A percentile compares a stretch with the other conserved stretches of the same genome.
phyloP scores from a whole-genome alignment of 768 basidiomycete species.

The Auricularia sp. region DNA sequence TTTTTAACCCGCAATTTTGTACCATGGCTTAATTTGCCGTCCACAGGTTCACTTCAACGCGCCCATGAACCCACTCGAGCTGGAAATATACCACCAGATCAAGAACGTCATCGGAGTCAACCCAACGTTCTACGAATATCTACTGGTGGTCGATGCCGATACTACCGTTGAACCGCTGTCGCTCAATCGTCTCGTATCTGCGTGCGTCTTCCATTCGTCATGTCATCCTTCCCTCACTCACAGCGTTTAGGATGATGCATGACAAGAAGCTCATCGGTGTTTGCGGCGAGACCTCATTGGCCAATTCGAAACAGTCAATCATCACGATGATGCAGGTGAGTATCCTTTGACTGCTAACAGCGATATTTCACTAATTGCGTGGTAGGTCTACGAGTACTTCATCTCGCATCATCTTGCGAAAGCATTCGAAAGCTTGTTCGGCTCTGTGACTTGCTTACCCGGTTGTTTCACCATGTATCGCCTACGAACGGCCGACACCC shows the following conservation, averaged over 20 bases:
- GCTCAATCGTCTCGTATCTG: constrained; percentile 83
- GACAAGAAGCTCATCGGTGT: constrained; percentile 90
- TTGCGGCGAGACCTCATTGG: constrained; percentile 88
- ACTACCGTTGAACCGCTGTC: constrained; percentile 85
- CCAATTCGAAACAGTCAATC: constrained; percentile 90
- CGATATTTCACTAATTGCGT: neutral
- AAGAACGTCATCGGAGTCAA: constrained; percentile 99
- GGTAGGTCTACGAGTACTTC: constrained; percentile 93
- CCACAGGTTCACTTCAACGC: constrained; percentile 87
- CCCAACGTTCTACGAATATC: constrained; percentile 94
- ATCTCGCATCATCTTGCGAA: constrained; percentile 99
- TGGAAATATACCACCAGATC: constrained; percentile 99
- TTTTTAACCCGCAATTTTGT: neutral
- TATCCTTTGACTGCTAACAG: neutral
- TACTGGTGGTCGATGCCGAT: constrained; percentile 91
- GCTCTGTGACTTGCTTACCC: constrained; percentile 95
- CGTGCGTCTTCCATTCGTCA: constrained; percentile 42
- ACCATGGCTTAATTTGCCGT: constrained; percentile 2
- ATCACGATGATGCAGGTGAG: constrained; percentile 93
- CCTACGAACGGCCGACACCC: constrained; percentile 85
- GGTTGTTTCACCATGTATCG: constrained; percentile 99
- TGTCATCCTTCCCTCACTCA: neutral
- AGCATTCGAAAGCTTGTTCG: constrained; percentile 93
- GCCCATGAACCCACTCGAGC: constrained; percentile 91
- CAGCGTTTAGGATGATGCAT: constrained; percentile 72